Percentiles rank a stretch among this genome's conserved stretches.
These are phyloP conservation scores for Kwoniella heveanensis DNA, from an alignment of 768 basidiomycete genomes.

Conservation along the genomic window DNA sequence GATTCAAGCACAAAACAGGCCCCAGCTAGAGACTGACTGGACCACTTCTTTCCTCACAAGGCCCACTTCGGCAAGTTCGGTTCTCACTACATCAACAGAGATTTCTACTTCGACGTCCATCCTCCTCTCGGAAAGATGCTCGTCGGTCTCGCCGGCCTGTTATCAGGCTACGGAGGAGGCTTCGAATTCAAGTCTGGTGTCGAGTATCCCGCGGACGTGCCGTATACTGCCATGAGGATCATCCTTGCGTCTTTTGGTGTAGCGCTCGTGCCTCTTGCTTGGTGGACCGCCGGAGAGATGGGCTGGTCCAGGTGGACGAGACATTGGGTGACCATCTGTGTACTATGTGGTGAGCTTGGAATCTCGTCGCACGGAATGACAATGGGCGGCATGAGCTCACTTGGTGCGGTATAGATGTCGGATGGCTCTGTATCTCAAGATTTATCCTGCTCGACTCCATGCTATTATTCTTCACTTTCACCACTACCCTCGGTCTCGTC, in stretches of 20 bases:
- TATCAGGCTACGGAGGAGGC: constrained; percentile 85
- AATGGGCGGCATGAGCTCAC: background rate
- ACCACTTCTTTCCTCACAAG: too few relatives aligned
- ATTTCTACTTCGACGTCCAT: constrained; percentile 99
- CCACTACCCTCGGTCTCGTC: constrained; percentile 88
- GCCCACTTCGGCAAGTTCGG: constrained; percentile 99
- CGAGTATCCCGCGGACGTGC: constrained; percentile 77
- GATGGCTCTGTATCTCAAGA: constrained; percentile 93
- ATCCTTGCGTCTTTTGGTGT: constrained; percentile 93
- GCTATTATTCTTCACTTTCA: constrained; percentile 98
- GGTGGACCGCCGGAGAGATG: constrained; percentile 94
- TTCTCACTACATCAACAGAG: constrained; percentile 94
- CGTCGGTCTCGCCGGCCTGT: constrained; percentile 85
- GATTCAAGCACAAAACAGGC: too few relatives aligned
- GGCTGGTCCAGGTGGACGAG: constrained; percentile 87
- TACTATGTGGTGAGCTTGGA: constrained; percentile 71
- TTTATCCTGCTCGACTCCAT: constrained; percentile 98
- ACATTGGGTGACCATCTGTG: constrained; percentile 92
- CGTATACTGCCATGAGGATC: constrained; percentile 91
- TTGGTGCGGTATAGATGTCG: constrained; percentile 67
- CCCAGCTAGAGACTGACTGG: too few relatives aligned
- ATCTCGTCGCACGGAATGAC: too few relatives aligned
- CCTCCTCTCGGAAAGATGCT: constrained; percentile 99
- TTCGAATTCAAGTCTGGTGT: constrained; percentile 95
- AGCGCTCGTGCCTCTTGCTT: constrained; percentile 89